Evolutionary conservation across 495 filamentous ascomycete species (phyloP).

Genomic region (Mytilinidion resinicola): DNA sequence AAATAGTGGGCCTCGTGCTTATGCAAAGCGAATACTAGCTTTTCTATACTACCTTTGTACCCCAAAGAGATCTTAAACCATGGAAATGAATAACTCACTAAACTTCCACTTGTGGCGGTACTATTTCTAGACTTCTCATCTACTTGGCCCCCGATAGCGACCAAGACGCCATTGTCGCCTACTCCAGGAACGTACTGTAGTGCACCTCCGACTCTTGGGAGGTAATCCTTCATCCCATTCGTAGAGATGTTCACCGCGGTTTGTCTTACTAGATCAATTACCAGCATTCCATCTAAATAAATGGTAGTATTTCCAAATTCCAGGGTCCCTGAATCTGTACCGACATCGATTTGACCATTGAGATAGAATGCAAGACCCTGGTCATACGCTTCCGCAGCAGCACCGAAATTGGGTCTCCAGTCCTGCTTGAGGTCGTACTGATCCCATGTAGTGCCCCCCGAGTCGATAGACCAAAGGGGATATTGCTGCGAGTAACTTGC

Average conservation of each 20-base stretch:
- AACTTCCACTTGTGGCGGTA: not conserved
- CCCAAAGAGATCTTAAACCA: not conserved
- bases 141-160: constrained; percentile 18
- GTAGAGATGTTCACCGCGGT: constrained; percentile 27
- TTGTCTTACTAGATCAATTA: constrained; percentile 33
- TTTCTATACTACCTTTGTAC: not conserved
- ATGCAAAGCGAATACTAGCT: not conserved
- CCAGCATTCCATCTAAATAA: constrained; percentile 37
- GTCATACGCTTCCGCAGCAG: constrained; percentile 35
- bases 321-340: constrained; percentile 23
- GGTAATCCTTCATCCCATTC: not conserved
- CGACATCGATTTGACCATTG: constrained; percentile 39
- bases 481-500: constrained; percentile 5
- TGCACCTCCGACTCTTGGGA: constrained; percentile 13
- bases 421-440: constrained; percentile 36
- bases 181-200: constrained; percentile 16
- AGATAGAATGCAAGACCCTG: constrained; percentile 40
- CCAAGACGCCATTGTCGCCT: constrained; percentile 17
- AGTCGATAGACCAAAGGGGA: constrained; percentile 25
- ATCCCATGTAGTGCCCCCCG: constrained; percentile 36
- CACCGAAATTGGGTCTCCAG: constrained; percentile 36
- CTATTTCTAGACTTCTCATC: constrained; percentile 7
- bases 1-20: not conserved
- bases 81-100: not conserved
- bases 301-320: constrained; percentile 14